Evolutionary conservation across 441 rosid genomes (phyloP), one percentile per base, ranked within the genome.

Genomic region (Caryocar brasiliense): DNA sequence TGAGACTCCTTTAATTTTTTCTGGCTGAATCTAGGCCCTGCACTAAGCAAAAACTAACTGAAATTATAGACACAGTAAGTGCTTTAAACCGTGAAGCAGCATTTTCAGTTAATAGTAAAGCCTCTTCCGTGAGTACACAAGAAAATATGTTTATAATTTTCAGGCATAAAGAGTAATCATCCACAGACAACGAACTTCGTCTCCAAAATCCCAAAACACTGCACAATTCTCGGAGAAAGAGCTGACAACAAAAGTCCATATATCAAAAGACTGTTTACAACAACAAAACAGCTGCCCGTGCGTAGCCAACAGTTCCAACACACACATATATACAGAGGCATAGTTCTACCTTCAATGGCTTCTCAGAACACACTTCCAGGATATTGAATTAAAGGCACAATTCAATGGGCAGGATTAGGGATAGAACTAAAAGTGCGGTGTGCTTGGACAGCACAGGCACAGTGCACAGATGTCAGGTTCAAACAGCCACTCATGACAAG

Each of bases 401-500:
- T 46, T 82, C 72, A 87, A 53, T 83, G 88, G 50, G 93, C 93
- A 0, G 75, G 51, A 40, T 73, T 68, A 21, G 71, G 75, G 34
- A 82, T 54, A 1, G 12, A 48, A 57, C 54, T 65, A 2, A 61
- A 22, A 0, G 79, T 14, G 9, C 89, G 86, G 56, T 77, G 91
- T 38, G 98, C 77, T 44, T 81, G 86, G 34, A 76, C 56, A 0
- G 86, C 86, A 51, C 98, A 87, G 32, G 76, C 91, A 62, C 98
- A 92, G 47, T 92, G 96, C 42, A 92, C 98, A 0, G 98, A 81
- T 0, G 95, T 87, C 51, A 92, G 72, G 65, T 28, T 85, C 76
- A 81, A 50, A 65, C 98, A 92, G 29, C 98, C 96, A 39, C 98
- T 92, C 81, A 87, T 92, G 24, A 85, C 94, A 9, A 92, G 93